Conservation (phyloP, 2,329 filamentous ascomycete genomes). For the Sphaerulina populicola region DNA sequence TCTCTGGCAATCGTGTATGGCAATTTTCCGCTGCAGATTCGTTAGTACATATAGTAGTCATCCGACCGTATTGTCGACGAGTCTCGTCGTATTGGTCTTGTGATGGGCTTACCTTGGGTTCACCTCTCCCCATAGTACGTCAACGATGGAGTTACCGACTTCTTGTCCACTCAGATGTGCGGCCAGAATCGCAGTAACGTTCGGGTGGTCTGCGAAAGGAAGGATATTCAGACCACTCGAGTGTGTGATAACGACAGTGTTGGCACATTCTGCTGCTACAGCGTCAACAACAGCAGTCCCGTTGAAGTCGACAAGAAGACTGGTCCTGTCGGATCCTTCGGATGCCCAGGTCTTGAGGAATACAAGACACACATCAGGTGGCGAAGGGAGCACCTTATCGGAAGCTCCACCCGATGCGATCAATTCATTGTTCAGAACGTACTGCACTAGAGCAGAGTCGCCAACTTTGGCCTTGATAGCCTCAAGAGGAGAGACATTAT, state of each 20-base stretch:
- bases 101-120: constrained; percentile 16
- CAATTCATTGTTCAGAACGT: constrained; percentile 35
- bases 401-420: constrained; percentile 27
- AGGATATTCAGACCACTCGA: constrained; percentile 34
- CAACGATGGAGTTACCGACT: constrained; percentile 36
- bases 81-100: no score
- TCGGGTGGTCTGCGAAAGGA: constrained; percentile 35
- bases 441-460: constrained; percentile 39
- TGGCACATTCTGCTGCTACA: constrained; percentile 25
- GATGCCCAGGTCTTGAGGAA: constrained; percentile 50
- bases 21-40: constrained; percentile 18
- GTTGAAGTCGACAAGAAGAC: constrained; percentile 39
- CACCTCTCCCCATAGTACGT: constrained; percentile 31
- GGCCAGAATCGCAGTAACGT: constrained; percentile 34
- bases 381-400: constrained; percentile 36
- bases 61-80: no score
- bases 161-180: constrained; percentile 39
- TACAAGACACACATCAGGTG: constrained; percentile 46
- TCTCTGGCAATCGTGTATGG: constrained; percentile 28
- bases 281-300: constrained; percentile 29
- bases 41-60: no score
- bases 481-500: constrained; percentile 37
- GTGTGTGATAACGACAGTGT: constrained; percentile 30
- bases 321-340: constrained; percentile 39
- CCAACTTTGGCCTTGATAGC: constrained; percentile 35